Conservation (phyloP, 768 basidiomycete genomes). For the Trametes villosa region DNA sequence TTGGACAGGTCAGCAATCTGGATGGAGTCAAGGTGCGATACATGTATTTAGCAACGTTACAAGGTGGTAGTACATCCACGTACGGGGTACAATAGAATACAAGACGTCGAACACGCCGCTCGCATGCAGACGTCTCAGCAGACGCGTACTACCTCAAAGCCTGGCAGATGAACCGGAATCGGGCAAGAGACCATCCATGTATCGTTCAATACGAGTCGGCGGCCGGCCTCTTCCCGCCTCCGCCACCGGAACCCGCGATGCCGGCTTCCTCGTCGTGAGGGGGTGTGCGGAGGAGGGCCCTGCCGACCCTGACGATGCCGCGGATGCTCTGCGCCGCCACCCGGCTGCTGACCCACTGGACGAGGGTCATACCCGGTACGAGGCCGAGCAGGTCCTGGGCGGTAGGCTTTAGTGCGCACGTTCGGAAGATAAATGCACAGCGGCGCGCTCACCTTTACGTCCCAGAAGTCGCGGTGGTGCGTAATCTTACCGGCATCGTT, state of each 20-base stretch:
- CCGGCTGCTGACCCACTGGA: conserved; percentile 71
- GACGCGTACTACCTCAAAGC: too few relatives aligned
- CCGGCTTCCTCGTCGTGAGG: conserved; percentile 15
- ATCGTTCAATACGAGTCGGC: neutral
- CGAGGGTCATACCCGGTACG: conserved; percentile 67
- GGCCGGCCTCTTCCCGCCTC: neutral
- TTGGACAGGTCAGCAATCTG: neutral
- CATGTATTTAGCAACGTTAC: neutral
- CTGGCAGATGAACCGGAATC: too few relatives aligned
- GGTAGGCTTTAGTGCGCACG: neutral
- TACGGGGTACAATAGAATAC: neutral
- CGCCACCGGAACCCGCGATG: neutral
- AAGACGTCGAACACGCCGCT: neutral
- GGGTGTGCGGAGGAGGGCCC: conserved; percentile 19
- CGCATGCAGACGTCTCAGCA: too few relatives aligned
- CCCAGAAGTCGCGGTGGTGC: conserved; percentile 82
- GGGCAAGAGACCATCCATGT: too few relatives aligned
- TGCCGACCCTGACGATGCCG: conserved; percentile 26
- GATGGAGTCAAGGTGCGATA: neutral
- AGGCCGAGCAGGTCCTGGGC: conserved; percentile 66
- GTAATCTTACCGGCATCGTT: conserved; percentile 84
- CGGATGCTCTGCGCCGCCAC: conserved; percentile 59
- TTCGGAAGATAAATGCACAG: neutral
- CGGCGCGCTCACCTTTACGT: conserved; percentile 53
- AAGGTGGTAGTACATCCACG: neutral